Conservation (phyloP, 495 filamentous ascomycete species). For the Talaromyces ruber region DNA sequence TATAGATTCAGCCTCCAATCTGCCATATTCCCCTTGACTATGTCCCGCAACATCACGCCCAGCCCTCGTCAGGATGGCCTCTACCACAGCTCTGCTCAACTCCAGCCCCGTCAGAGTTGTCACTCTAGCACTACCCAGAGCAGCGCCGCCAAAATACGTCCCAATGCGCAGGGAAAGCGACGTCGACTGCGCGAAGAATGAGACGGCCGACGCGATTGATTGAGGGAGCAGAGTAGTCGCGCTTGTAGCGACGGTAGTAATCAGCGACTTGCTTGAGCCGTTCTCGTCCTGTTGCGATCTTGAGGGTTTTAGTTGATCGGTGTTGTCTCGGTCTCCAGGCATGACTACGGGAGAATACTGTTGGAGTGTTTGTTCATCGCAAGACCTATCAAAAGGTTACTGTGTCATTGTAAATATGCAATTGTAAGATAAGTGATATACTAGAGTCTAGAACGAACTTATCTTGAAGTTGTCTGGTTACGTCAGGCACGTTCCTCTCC, state of each 20-base stretch:
- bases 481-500: not conserved
- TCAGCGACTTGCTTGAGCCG: not conserved
- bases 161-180: constrained; percentile 64
- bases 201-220: constrained; percentile 61
- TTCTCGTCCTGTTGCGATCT: not conserved
- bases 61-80: constrained; percentile 58
- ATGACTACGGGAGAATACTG: not conserved
- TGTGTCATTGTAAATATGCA: not conserved
- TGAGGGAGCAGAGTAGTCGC: constrained; percentile 57
- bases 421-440: not conserved
- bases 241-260: constrained; percentile 22
- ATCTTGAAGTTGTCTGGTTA: not conserved
- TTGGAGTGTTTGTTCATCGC: not conserved
- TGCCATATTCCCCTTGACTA: constrained; percentile 45
- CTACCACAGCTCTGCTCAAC: constrained; percentile 56
- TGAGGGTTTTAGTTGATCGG: not conserved
- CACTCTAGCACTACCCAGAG: constrained; percentile 55
- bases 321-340: not conserved
- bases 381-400: not conserved
- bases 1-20: constrained; percentile 52
- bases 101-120: constrained; percentile 65
- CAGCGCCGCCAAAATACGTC: constrained; percentile 54
- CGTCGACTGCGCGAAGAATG: constrained; percentile 58
- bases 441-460: not conserved
- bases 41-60: constrained; percentile 55